Conservation (phyloP, 1,284 basidiomycete genomes). For the Bondarzewia mesenterica region DNA sequence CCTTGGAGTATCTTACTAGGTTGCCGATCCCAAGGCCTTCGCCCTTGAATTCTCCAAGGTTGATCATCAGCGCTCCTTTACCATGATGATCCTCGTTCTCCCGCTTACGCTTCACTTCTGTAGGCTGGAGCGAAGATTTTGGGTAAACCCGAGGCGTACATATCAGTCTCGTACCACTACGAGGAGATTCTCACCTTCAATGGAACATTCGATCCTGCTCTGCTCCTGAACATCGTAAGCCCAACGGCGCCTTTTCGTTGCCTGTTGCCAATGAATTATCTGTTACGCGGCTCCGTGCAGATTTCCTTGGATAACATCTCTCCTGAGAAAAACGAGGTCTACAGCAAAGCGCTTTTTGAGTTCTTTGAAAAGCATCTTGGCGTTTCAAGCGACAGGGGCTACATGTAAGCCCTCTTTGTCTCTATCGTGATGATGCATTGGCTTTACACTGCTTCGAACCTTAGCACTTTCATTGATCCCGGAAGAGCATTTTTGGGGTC, state of each 20-base stretch:
- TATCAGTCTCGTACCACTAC: slow-evolving; percentile 43
- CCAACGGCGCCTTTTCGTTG: too few species aligned
- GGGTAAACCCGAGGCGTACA: slow-evolving; percentile 44
- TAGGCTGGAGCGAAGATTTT: slow-evolving; percentile 43
- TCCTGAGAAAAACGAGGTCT: slow-evolving; percentile 37
- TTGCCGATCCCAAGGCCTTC: slow-evolving; percentile 45
- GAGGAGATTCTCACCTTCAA: slow-evolving; percentile 50
- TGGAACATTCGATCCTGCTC: slow-evolving; percentile 57
- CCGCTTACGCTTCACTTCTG: not conserved
- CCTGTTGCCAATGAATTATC: not conserved
- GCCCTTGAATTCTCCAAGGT: slow-evolving; percentile 57
- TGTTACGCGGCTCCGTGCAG: slow-evolving; percentile 22
- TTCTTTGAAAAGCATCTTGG: slow-evolving; percentile 48
- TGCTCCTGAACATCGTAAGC: slow-evolving; percentile 48
- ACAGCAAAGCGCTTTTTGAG: slow-evolving; percentile 45
- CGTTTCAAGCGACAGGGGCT: slow-evolving; percentile 43
- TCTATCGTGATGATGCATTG: not conserved
- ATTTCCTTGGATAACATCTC: slow-evolving; percentile 48
- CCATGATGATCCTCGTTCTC: not conserved
- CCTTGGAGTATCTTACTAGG: slow-evolving; percentile 19
- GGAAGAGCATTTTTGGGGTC: slow-evolving; percentile 50
- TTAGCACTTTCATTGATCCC: slow-evolving; percentile 50
- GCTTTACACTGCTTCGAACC: slow-evolving; percentile 1
- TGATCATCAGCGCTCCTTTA: slow-evolving; percentile 3
- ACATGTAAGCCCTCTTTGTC: slow-evolving; percentile 32